These are phyloP conservation scores for Lophium mytilinum DNA, from an alignment of 495 filamentous ascomycete genomes.

Conservation along the genomic window DNA sequence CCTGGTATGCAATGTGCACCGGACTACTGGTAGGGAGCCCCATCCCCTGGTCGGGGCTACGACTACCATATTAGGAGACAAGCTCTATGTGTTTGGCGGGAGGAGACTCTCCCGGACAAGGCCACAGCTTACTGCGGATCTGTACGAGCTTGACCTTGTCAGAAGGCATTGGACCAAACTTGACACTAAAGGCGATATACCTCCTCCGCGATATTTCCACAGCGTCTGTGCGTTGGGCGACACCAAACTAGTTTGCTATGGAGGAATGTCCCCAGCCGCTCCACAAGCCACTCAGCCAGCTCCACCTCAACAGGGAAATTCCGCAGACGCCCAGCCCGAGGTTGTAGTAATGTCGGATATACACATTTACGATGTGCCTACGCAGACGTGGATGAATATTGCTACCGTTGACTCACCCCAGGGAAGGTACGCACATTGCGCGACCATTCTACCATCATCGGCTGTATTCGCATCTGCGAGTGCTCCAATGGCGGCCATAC, in stretches of 20 bases:
- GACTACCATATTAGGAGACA: constrained; percentile 89
- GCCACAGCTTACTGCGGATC: constrained; percentile 74
- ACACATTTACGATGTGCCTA: constrained; percentile 86
- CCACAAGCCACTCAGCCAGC: constrained; percentile 32
- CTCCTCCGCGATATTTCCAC: constrained; percentile 91
- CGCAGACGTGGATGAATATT: constrained; percentile 77
- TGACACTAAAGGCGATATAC: constrained; percentile 74
- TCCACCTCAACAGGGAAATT: constrained; percentile 29
- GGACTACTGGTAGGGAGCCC: constrained; percentile 85
- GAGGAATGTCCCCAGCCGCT: constrained; percentile 85
- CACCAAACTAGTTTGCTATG: constrained; percentile 94
- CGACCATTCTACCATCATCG: constrained; percentile 81
- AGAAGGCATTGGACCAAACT: constrained; percentile 87
- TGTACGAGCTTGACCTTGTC: constrained; percentile 90
- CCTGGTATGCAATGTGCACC: constrained; percentile 86
- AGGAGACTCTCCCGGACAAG: constrained; percentile 73
- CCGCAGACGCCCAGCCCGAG: constrained; percentile 69
- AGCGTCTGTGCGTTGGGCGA: constrained; percentile 89
- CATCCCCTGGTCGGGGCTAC: constrained; percentile 88
- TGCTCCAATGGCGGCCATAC: constrained; percentile 75
- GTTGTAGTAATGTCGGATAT: constrained; percentile 98
- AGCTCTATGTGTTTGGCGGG: constrained; percentile 92
- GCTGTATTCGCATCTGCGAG: constrained; percentile 75
- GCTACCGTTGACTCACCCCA: constrained; percentile 75
- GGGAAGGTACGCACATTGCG: constrained; percentile 94